Base-by-base conservation (phyloP, 345 rosid species). In the Rhizophora mangle region DNA sequence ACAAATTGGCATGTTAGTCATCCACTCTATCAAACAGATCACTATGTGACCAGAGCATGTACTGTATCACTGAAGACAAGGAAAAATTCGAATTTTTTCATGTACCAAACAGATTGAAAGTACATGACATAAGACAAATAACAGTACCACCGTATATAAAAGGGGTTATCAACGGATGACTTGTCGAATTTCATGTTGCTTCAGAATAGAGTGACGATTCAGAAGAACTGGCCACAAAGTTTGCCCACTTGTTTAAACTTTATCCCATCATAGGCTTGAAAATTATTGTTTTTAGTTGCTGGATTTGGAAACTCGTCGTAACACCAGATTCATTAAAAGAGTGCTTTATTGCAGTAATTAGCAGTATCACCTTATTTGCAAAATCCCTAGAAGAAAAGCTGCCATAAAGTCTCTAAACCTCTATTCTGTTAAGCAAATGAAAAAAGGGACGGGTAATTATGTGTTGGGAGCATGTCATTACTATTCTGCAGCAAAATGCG, bases 231-330 rank as follows among this genome's bases (percentile, higher is more conserved):
- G 34, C 49, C 58, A 15, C 29, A 15, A 37, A 36, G 62, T 60
- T 70, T 60, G 49, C 49, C 76, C 65, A 60, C 72, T 78, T 55
- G 59, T 1, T 74, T 73, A 74, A 43, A 29, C 64, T 75, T 68
- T 76, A 60, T 32, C 66, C 46, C 57, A 20, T 34, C 64, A 34
- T 32, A 61, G 30, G 63, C n/a, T 6, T 19, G 22, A 22, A 57
- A 34, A 47, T 74, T 21, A 57, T 69, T 18, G 60, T 63, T 66
- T 54, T 65, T 68, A 56, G 60, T 56, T 56, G 60, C 30, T 56
- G 5, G 24, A 55, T 24, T 21, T 55, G 60, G 30, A 15, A 8
- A 55, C 16, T 59, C 27, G 13, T 71, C 26, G 1, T 6, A 34
- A 34, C 8, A 1, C 36, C 36, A 8, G 0, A 34, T 34, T 6